These are phyloP conservation scores for Xylariomycetidae sp. DNA, from an alignment of 2,329 filamentous ascomycete species.

Conservation along the genomic window DNA sequence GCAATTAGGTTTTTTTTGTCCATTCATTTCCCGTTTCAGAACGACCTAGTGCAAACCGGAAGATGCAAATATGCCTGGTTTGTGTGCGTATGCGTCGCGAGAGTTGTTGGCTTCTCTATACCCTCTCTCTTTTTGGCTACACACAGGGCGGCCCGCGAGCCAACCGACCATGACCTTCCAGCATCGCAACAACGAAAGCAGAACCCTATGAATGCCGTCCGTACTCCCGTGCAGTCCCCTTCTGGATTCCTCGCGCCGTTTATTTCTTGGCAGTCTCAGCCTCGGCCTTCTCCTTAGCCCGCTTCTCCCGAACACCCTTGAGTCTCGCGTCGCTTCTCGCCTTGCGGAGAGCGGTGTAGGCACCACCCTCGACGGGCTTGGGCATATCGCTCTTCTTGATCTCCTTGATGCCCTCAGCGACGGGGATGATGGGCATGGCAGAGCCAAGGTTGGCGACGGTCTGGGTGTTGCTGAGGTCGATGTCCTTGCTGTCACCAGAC, in stretches of 20 bases:
- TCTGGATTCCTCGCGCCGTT: slow-evolving; percentile 27
- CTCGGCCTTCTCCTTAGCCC: slow-evolving; percentile 79
- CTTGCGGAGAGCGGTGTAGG: slow-evolving; percentile 79
- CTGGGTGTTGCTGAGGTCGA: slow-evolving; percentile 62
- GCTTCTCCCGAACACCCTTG: slow-evolving; percentile 85
- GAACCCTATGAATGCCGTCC: slow-evolving; percentile 28
- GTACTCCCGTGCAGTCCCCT: slow-evolving; percentile 28
- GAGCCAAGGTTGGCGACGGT: slow-evolving; percentile 50
- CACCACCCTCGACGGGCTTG: slow-evolving; percentile 70
- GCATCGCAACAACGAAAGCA: slow-evolving; percentile 26
- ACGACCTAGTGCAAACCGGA: slow-evolving; percentile 27
- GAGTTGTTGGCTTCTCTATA: slow-evolving; percentile 11
- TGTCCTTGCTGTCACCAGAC: slow-evolving; percentile 82
- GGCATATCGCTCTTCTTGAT: slow-evolving; percentile 79
- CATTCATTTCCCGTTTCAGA: slow-evolving; percentile 27
- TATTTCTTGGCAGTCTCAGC: slow-evolving; percentile 85
- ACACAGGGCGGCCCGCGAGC: slow-evolving; percentile 18
- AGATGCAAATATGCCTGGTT: slow-evolving; percentile 26
- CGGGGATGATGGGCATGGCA: slow-evolving; percentile 67
- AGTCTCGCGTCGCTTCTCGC: slow-evolving; percentile 78
- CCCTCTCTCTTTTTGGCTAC: slow-evolving; percentile 16
- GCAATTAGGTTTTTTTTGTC: slow-evolving; percentile 21
- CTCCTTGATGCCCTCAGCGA: slow-evolving; percentile 59
- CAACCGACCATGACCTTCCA: slow-evolving; percentile 25
- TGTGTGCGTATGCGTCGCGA: slow-evolving; percentile 16